Base-by-base conservation (phyloP, 805 yeast species). In the Yarrowia sp. region DNA sequence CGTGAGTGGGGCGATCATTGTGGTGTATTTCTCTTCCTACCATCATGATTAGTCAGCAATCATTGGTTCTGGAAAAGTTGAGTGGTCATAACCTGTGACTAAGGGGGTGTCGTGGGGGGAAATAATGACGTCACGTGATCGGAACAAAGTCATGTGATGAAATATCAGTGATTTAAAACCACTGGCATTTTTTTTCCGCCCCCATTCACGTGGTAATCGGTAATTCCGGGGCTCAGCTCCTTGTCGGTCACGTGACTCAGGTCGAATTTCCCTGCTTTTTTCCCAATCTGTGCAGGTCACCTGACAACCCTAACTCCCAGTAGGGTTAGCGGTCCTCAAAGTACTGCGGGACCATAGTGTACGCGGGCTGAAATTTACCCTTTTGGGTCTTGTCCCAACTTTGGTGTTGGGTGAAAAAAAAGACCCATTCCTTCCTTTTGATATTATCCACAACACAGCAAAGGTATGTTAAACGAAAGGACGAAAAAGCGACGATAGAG, bases 351-450 rank as follows among this genome's bases (percentile, higher is more conserved):
- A 42, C 64, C 50, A 13, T 40, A 43, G 50, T 4, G 2, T 58
- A 58, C 64, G 64, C 64, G 64, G 64, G 64, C 64, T 58, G 64
- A 58, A 58, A 58, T 39, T 58, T 58, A 58, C 64, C 34, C 64
- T 43, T 58, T 58, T 58, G 64, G 64, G 64, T 42, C 64, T 58
- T 46, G 64, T 58, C 50, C 50, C 64, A 58, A 58, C 50, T 39
- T 36, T 47, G 20, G 47, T 30, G 39, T 43, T 43, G 64, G 61
- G 64, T 58, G 64, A 58, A 58, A 58, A 58, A 58, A 58, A 58
- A 43, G 50, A 43, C 39, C 34, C 40, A 40, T 33, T 17, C 40
- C 43, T 43, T 58, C 64, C 34, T 43, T 58, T 58, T 58, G 64
- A 58, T 43, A 58, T 55, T 55, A 58, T 43, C 49, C 64, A 58